Conservation (phyloP, 139 green algal genomes). For the Trebouxia sp. region DNA sequence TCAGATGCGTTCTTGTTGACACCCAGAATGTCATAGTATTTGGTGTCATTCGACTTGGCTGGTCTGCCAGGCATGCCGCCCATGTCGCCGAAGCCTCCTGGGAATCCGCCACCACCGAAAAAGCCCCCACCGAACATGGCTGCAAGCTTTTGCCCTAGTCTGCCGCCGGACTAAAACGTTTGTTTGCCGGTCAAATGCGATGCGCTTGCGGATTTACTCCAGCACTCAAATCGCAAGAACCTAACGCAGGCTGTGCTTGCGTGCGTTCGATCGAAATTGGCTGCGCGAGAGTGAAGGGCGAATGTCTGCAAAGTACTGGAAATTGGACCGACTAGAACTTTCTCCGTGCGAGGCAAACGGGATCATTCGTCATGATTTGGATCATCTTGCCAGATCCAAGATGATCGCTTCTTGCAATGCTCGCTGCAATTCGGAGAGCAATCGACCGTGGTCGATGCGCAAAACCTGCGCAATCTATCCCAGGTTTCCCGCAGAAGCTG, state of each 20-base stretch:
- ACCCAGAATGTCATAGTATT: constrained; percentile 94
- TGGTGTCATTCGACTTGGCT: constrained; percentile 44
- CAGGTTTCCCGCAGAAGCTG: too few relatives aligned
- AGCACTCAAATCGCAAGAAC: background rate
- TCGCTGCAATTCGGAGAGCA: too few relatives aligned
- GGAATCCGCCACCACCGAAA: constrained; percentile 22
- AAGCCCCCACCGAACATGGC: constrained; percentile 12
- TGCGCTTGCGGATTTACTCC: background rate
- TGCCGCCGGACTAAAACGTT: constrained; percentile 11
- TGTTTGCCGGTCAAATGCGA: background rate
- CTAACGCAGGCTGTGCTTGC: background rate
- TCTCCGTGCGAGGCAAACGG: background rate
- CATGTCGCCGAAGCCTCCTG: constrained; percentile 46
- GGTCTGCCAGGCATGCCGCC: constrained; percentile 22
- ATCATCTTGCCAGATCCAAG: background rate
- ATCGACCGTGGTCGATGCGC: background rate
- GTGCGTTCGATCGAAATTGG: background rate
- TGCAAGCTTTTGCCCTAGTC: background rate
- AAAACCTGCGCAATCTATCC: too few relatives aligned
- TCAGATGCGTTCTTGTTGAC: constrained; percentile 74
- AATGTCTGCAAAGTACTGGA: background rate
- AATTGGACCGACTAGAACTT: too few relatives aligned
- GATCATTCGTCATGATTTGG: background rate
- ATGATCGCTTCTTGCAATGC: too few relatives aligned
- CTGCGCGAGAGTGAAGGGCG: background rate